Percentiles rank a stretch among this genome's conserved stretches.
phyloP scores from a whole-genome alignment of 2,329 filamentous ascomycete genomes.

The Pseudocercospora ulei region DNA sequence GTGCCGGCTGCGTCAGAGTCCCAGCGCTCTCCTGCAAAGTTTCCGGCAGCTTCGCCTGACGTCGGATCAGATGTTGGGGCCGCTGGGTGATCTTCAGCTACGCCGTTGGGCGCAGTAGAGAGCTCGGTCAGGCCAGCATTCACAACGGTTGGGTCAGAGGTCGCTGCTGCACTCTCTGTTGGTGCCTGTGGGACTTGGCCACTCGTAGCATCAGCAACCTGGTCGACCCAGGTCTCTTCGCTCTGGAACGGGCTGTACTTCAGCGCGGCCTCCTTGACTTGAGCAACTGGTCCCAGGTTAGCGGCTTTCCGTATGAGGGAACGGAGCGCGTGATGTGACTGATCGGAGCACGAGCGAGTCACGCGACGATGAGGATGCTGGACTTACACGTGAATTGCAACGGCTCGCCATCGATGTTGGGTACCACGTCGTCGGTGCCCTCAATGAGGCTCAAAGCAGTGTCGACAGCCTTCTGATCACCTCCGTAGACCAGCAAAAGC shows the following conservation, averaged over 20 bases:
- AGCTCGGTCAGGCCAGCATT: constrained; percentile 61
- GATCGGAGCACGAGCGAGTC: constrained; percentile 4
- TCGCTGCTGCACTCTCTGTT: constrained; percentile 18
- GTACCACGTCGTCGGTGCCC: constrained; percentile 57
- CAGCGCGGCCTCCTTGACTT: constrained; percentile 37
- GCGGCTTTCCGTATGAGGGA: constrained; percentile 6
- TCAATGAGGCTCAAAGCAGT: constrained; percentile 69
- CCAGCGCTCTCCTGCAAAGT: constrained; percentile 56
- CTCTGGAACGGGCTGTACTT: constrained; percentile 47
- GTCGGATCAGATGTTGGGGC: constrained; percentile 33
- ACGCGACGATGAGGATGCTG: background rate
- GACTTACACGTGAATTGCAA: constrained; percentile 63
- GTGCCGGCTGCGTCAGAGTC: constrained; percentile 45
- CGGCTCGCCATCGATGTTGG: constrained; percentile 54
- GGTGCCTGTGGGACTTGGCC: constrained; percentile 15
- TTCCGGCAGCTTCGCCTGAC: constrained; percentile 39
- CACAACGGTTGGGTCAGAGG: constrained; percentile 57
- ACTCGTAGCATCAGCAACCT: constrained; percentile 41
- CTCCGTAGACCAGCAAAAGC: constrained; percentile 66
- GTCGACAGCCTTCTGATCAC: constrained; percentile 62
- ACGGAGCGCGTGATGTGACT: constrained; percentile 16
- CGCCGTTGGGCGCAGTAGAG: constrained; percentile 31
- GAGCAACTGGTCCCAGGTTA: constrained; percentile 28
- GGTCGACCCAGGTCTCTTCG: constrained; percentile 44
- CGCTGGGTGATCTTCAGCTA: constrained; percentile 26